Base-by-base conservation (phyloP, 495 filamentous ascomycete species). In the Astrocystis sublimbata region DNA sequence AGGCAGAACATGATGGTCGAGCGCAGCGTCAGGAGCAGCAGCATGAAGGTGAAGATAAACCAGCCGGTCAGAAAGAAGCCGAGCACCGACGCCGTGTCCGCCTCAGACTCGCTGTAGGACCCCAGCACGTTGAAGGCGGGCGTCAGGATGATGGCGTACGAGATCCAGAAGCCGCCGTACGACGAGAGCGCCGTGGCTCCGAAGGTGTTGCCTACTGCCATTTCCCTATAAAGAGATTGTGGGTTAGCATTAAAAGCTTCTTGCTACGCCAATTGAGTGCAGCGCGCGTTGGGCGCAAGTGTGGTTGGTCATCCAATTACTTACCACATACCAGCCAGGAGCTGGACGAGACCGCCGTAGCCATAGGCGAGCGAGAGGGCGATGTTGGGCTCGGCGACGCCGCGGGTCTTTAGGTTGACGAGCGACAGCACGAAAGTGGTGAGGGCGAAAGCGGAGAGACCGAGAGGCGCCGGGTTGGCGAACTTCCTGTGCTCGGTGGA, bases 141-240 rank as follows among this genome's bases (percentile, higher is more conserved):
- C 28, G 93, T 97, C 67, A 96, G 78, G 69, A 96, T 83, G 78
- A 98, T 91, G 67, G 84, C 94, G 72, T 90, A 93, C 28, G 92
- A 83, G 68, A 98, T 81, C 94, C 94, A 98, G 87, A 98, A 98
- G 66, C 93, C 94, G 66, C 94, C 94, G 75, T 93, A 98, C 6
- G 94, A 98, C 9, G 92, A 94, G 65, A 98, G 85, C 53, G 94
- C 94, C 54, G 93, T 98, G 58, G 93, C 94, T 87, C 92, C 94
- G 63, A 98, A 98, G 42, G 94, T 97, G 86, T 96, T 97, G 63
- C 93, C 94, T 8, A 96, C 86, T 58, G 93, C 94, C 92, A 97
- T 96, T 85, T 97, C 94, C 94, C 92, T 97, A 65, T 13, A 3
- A 26, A 31, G 17, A 28, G 15, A 43, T 33, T 0, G 13, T 4